Base-by-base conservation (phyloP, 2,329 filamentous ascomycete species). In the Alternaria alternata region DNA sequence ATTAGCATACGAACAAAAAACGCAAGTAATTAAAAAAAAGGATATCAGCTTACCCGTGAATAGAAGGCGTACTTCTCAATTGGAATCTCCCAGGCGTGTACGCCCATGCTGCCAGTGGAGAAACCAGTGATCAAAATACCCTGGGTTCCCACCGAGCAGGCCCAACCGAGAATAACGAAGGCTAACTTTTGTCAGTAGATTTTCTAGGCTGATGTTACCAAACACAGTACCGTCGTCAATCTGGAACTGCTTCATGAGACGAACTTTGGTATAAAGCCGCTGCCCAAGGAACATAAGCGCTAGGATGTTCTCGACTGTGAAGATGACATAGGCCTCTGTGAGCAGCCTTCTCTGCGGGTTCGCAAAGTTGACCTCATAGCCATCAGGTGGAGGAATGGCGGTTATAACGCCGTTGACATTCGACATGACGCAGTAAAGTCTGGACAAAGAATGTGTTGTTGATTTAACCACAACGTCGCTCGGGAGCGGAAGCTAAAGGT, bases 281-380 rank as follows among this genome's bases (percentile, higher is more conserved):
- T 75, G 72, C 1, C 60, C 36, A 9, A 75, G 47, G 47, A 76
- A 74, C 0, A 64, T 16, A 2, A 71, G 24, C 0, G 67, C 59
- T 2, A 74, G 32, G 7, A 66, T 39, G 20, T 65, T 68, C 16
- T 71, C 70, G 7, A 73, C 57, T 2, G 59, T 67, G 20, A 65
- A 62, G 1, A 75, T 51, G 7, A 57, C 56, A 48, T 74, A 76
- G 4, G 68, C 47, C 11, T 63, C 46, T 4, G 43, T 44, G n/a
- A 68, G 54, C 18, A 63, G 59, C 46, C 62, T 61, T 5, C 67
- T 59, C 26, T 61, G 56, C 3, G 74, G 74, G 20, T 75, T 67
- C 12, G 62, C 69, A 52, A 75, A 75, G 54, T 75, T 57, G 24
- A 75, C 72, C 8, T 66, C 52, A 55, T 75, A 76, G 14, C 70